A percentile compares a stretch with the other conserved stretches of the same genome.
These are phyloP conservation scores for Uromyces viciae-fabae DNA, from an alignment of 1,284 basidiomycete species.

Conservation along the genomic window DNA sequence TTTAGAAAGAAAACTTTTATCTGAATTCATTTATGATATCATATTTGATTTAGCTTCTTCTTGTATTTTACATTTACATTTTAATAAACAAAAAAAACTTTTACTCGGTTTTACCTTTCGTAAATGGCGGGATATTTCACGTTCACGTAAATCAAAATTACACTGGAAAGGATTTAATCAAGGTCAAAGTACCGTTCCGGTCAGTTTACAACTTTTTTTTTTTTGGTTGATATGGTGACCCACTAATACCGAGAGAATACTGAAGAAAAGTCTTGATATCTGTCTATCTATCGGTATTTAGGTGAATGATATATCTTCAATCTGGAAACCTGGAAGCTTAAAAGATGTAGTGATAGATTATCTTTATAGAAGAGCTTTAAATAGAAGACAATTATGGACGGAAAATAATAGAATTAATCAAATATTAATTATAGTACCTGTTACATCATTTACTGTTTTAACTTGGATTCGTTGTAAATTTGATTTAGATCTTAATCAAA, in stretches of 20 bases:
- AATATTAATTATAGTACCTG: slow-evolving; percentile 24
- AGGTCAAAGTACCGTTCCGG: too few species aligned
- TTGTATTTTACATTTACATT: slow-evolving; percentile 1
- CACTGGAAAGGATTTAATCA: not conserved
- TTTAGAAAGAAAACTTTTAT: slow-evolving; percentile 14
- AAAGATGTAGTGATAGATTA: slow-evolving; percentile 20
- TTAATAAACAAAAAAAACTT: not conserved
- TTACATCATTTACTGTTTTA: not conserved
- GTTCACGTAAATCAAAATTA: slow-evolving; percentile 23
- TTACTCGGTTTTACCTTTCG: slow-evolving; percentile 19
- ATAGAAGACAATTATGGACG: not conserved
- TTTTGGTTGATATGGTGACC: too few species aligned
- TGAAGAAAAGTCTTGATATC: too few species aligned
- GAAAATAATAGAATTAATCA: not conserved
- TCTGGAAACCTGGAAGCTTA: slow-evolving; percentile 32
- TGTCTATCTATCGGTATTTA: too few species aligned
- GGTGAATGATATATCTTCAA: slow-evolving; percentile 14
- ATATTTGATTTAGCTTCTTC: slow-evolving; percentile 23
- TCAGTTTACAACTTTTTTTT: too few species aligned
- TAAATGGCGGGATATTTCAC: slow-evolving; percentile 27
- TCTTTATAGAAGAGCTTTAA: slow-evolving; percentile 7
- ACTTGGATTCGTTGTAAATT: slow-evolving; percentile 45
- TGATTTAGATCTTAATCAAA: slow-evolving; percentile 1
- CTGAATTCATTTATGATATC: slow-evolving; percentile 3
- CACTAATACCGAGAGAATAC: too few species aligned